Evolutionary conservation across 306 rosid genomes (phyloP), one percentile per base, ranked within the genome.

Genomic region (Cyamopsis tetragonoloba): DNA sequence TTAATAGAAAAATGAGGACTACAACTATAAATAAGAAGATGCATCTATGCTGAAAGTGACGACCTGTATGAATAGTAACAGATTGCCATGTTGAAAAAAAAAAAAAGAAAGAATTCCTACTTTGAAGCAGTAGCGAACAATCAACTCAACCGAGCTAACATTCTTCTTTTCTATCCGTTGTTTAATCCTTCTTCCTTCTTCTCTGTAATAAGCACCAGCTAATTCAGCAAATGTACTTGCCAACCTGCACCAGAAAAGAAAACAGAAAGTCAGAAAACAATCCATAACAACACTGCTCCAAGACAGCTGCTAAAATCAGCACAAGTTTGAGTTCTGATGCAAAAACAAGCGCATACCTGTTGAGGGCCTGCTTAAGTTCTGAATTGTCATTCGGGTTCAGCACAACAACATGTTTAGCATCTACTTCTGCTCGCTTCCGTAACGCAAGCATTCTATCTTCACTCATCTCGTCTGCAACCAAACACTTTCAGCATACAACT

Each of bases 361-460:
- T 67, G 5, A 90, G 83, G 27, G 96, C 83, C 27, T 57, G 86
- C 46, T 80, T 79, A 18, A 88, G 67, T 42, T 83, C 89, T 7
- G 83, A 70, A 23, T 78, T 74, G 59, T 93, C 86, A 53, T 79
- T 82, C 7, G 85, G 92, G 22, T 81, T 77, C 61, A 93, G 81
- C 9, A 75, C 67, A 59, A 90, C 43, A 22, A 86, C 71, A 55
- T 80, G 79, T 66, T 90, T 93, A 9, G 95, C 72, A 71, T 93
- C 99, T 19, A 93, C 78, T 62, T 93, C 99, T 3, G 97, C 95
- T 34, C 97, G 87, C 85, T 93, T 93, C 54, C 97, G 74, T 13
- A 93, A 74, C 18, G 99, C 95, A 11, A 90, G 70, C 91, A 93
- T 86, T 67, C 88, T 85, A 77, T 93, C 97, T 78, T 93, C 99